These are phyloP conservation scores for Talaromyces liani DNA, from an alignment of 495 filamentous ascomycete species.

Conservation along the genomic window DNA sequence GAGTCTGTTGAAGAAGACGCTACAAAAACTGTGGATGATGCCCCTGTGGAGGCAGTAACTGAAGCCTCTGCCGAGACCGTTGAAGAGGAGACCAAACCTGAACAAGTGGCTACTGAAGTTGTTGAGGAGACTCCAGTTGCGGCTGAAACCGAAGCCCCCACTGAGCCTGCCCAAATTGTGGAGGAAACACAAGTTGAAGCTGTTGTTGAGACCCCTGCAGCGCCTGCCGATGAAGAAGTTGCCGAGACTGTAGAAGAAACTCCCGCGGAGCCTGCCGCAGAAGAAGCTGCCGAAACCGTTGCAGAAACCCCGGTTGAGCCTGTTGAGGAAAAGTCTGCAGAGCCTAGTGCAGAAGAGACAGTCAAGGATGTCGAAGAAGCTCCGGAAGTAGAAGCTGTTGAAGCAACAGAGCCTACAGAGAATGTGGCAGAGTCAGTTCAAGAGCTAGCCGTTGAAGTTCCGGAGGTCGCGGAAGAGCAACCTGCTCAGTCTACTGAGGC, in stretches of 20 bases:
- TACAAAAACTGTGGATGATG: conserved; percentile 9
- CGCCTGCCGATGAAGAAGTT: conserved; percentile 4
- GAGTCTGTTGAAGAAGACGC: not conserved
- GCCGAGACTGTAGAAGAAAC: conserved; percentile 12
- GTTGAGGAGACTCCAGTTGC: not conserved
- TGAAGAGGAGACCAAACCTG: not conserved
- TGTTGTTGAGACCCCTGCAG: conserved; percentile 2
- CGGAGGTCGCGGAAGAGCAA: conserved; percentile 2
- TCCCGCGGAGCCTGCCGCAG: conserved; percentile 9
- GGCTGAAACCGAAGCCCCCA: not conserved
- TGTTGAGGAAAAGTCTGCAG: not conserved
- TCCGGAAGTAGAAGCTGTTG: not conserved
- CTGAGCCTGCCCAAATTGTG: not conserved
- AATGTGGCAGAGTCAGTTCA: not conserved
- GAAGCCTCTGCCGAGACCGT: conserved; percentile 2
- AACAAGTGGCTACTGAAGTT: conserved; percentile 1
- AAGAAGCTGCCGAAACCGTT: conserved; percentile 9
- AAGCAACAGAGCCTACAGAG: conserved; percentile 2
- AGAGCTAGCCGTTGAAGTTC: conserved; percentile 9
- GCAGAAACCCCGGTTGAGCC: conserved; percentile 10
- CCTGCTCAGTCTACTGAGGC: conserved; percentile 5
- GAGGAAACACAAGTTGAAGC: not conserved
- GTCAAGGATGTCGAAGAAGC: conserved; percentile 10
- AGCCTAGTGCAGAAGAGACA: conserved; percentile 4
- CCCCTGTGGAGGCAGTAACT: conserved; percentile 7